These are phyloP conservation scores for Ophiocordyceps camponoti-saundersi DNA, from an alignment of 2,329 filamentous ascomycete genomes.

Conservation along the genomic window DNA sequence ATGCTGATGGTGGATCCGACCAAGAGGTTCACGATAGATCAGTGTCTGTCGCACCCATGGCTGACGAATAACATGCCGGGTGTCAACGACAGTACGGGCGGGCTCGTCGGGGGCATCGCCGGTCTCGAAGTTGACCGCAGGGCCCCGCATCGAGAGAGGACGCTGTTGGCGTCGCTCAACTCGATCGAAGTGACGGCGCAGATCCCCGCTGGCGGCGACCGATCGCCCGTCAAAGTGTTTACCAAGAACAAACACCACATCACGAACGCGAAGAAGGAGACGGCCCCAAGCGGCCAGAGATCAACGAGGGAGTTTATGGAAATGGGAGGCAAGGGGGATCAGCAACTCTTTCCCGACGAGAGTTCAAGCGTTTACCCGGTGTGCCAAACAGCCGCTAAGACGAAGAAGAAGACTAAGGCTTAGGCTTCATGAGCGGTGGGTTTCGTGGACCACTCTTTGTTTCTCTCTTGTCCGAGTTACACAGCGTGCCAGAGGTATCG, in stretches of 20 bases:
- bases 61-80: slow-evolving; percentile 44
- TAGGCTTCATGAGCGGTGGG: slow-evolving; percentile 5
- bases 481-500: not conserved
- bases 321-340: slow-evolving; percentile 75
- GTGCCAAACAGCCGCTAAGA: slow-evolving; percentile 12
- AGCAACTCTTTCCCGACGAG: slow-evolving; percentile 56
- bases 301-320: slow-evolving; percentile 63
- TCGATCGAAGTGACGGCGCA: slow-evolving; percentile 39
- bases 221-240: slow-evolving; percentile 54
- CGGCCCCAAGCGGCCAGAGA: slow-evolving; percentile 48
- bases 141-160: slow-evolving; percentile 67
- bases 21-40: slow-evolving; percentile 71
- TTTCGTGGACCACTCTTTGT: not conserved
- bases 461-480: not conserved
- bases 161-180: slow-evolving; percentile 68
- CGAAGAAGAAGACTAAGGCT: slow-evolving; percentile 13
- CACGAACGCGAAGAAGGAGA: slow-evolving; percentile 33
- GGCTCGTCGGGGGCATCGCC: slow-evolving; percentile 72
- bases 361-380: slow-evolving; percentile 29
- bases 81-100: slow-evolving; percentile 76
- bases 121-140: slow-evolving; percentile 71
- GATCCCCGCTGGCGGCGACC: slow-evolving; percentile 38
- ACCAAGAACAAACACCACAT: slow-evolving; percentile 43
- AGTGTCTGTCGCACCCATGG: slow-evolving; percentile 88
- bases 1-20: slow-evolving; percentile 87